Conservation (phyloP, 2,329 filamentous ascomycete species). For the Domatiomyces globalis region DNA sequence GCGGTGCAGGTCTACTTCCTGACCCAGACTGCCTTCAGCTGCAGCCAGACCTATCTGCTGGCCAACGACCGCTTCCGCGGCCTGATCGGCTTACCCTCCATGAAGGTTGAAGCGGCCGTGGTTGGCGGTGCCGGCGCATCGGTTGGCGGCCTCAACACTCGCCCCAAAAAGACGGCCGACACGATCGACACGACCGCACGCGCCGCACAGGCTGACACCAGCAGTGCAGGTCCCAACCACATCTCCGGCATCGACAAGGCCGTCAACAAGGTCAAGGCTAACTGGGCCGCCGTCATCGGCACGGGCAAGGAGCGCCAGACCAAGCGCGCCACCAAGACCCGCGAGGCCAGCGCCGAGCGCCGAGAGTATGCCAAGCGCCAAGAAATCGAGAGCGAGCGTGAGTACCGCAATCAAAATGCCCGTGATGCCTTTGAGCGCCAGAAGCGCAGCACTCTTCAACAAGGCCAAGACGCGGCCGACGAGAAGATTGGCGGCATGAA, state of each 20-base stretch:
- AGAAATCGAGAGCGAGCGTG: background rate
- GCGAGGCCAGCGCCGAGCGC: background rate
- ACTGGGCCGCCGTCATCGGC: background rate
- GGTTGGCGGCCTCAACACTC: background rate
- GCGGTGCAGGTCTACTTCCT: constrained; percentile 52
- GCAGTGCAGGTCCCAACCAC: constrained; percentile 5
- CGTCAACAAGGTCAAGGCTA: constrained; percentile 21
- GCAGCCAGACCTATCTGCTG: constrained; percentile 1
- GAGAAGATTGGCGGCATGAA: background rate
- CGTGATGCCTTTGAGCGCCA: background rate
- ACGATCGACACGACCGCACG: constrained; percentile 8
- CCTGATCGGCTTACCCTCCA: constrained; percentile 1
- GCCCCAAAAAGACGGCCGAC: background rate
- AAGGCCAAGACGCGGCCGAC: too few relatives aligned
- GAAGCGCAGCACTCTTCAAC: background rate
- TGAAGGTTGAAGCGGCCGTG: background rate
- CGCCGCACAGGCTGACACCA: background rate
- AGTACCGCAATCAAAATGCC: background rate
- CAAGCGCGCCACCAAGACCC: background rate
- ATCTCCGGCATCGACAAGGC: constrained; percentile 25
- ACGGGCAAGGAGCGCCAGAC: background rate
- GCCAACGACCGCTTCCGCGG: constrained; percentile 1
- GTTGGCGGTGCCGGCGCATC: constrained; percentile 1
- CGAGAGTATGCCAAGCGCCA: background rate
- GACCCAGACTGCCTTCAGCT: constrained; percentile 20